These are phyloP conservation scores for Fonsecaea nubica DNA, from an alignment of 2,329 filamentous ascomycete genomes.

Conservation along the genomic window DNA sequence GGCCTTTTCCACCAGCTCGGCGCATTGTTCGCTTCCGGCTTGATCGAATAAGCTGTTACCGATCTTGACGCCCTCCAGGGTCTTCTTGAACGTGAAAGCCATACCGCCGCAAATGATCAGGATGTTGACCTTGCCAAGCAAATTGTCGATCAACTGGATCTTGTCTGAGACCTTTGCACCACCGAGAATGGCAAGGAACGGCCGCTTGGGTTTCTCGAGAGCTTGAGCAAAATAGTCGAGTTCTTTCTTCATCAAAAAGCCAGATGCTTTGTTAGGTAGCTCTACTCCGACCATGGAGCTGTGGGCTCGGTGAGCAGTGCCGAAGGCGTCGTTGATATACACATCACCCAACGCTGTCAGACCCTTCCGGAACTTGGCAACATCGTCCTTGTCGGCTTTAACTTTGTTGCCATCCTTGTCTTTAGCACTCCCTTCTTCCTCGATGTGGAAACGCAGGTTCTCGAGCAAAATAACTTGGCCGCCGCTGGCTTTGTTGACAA, in stretches of 20 bases:
- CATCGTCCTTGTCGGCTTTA: slow-evolving; percentile 93
- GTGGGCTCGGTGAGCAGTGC: slow-evolving; percentile 96
- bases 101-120: slow-evolving; percentile 96
- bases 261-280: slow-evolving; percentile 93
- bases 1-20: slow-evolving; percentile 87
- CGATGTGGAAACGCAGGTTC: slow-evolving; percentile 97
- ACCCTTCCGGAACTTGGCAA: slow-evolving; percentile 92
- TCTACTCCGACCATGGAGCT: slow-evolving; percentile 99
- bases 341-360: slow-evolving; percentile 93
- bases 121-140: slow-evolving; percentile 96
- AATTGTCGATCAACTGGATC: slow-evolving; percentile 99
- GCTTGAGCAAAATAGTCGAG: slow-evolving; percentile 99
- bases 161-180: slow-evolving; percentile 99
- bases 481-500: slow-evolving; percentile 79
- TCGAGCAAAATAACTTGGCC: slow-evolving; percentile 90
- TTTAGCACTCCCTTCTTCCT: slow-evolving; percentile 97
- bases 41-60: slow-evolving; percentile 93
- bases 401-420: slow-evolving; percentile 94
- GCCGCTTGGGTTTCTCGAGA: slow-evolving; percentile 88
- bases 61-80: slow-evolving; percentile 87
- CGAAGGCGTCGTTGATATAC: slow-evolving; percentile 98
- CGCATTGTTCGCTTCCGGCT: slow-evolving; percentile 89
- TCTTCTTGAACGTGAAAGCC: slow-evolving; percentile 99
- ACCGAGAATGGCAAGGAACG: slow-evolving; percentile 97
- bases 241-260: slow-evolving; percentile 99